Percentiles rank a stretch among this genome's conserved stretches.
These are phyloP conservation scores for Eucommia ulmoides DNA, from an alignment of 257 asterid genomes.

Conservation along the genomic window DNA sequence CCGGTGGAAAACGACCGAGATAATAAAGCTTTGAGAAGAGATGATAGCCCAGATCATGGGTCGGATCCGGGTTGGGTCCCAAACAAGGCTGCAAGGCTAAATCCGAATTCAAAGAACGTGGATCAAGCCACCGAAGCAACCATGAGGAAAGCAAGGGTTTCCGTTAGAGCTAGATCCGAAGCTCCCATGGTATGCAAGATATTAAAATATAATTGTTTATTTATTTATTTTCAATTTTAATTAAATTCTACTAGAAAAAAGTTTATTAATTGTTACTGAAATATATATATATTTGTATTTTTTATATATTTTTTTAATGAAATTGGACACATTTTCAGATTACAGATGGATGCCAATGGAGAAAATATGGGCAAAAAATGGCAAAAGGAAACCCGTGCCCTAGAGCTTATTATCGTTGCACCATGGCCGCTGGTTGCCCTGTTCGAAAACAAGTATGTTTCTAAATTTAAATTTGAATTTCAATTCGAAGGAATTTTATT, in stretches of 20 bases:
- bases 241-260: background rate
- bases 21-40: slow-evolving; percentile 15
- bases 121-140: slow-evolving; percentile 90
- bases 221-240: background rate
- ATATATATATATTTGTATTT: no score
- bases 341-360: slow-evolving; percentile 96
- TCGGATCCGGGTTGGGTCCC: slow-evolving; percentile 28
- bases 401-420: slow-evolving; percentile 92
- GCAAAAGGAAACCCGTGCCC: slow-evolving; percentile 98
- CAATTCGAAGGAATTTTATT: no score
- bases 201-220: background rate
- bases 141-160: slow-evolving; percentile 96
- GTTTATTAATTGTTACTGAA: no score
- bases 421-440: slow-evolving; percentile 94
- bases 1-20: slow-evolving; percentile 15
- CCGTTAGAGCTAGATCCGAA: slow-evolving; percentile 87
- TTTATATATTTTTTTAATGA: no score
- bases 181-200: slow-evolving; percentile 54
- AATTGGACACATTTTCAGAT: no score
- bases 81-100: slow-evolving; percentile 35
- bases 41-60: slow-evolving; percentile 27
- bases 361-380: slow-evolving; percentile 94
- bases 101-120: slow-evolving; percentile 22
- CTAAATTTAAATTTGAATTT: no score
- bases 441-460: slow-evolving; percentile 80